phyloP scores from a whole-genome alignment of 2,329 filamentous ascomycete species.

The Rutstroemia sydowiana region DNA sequence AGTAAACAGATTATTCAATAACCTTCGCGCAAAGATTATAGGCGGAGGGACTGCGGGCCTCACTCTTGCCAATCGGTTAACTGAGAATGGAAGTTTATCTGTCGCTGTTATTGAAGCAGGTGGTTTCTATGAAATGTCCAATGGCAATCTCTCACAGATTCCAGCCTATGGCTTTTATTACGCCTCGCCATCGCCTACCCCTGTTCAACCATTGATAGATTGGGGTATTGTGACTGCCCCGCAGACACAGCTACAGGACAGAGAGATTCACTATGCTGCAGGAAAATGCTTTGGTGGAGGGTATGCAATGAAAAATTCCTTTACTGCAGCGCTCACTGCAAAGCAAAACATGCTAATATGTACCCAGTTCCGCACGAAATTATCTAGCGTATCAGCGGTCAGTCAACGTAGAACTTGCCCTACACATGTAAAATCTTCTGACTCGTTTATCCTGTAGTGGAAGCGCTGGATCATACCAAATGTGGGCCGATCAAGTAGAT shows the following conservation, averaged over 20 bases:
- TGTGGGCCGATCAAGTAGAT: slow-evolving; percentile 35
- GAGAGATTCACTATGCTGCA: slow-evolving; percentile 21
- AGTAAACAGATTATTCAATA: background rate
- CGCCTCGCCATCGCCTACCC: background rate
- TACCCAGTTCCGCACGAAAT: background rate
- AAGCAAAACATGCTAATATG: background rate
- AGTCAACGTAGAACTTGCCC: background rate
- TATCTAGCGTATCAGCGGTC: background rate
- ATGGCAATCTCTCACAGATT: slow-evolving; percentile 7
- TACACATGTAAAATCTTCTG: background rate
- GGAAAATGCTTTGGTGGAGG: slow-evolving; percentile 31
- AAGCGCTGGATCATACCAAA: slow-evolving; percentile 25
- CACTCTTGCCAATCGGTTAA: slow-evolving; percentile 12
- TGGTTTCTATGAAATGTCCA: slow-evolving; percentile 11
- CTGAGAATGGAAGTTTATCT: slow-evolving; percentile 1
- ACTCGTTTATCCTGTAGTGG: background rate
- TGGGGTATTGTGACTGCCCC: slow-evolving; percentile 10
- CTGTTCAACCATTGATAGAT: slow-evolving; percentile 5
- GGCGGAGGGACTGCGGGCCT: slow-evolving; percentile 14
- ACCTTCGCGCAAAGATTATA: background rate
- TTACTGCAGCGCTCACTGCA: background rate
- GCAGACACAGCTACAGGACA: background rate
- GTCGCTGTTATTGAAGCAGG: slow-evolving; percentile 18
- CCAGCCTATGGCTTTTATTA: background rate
- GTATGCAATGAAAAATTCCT: background rate